Evolutionary conservation across 495 filamentous ascomycete species (phyloP).

Genomic region (Daldinia caldariorum): DNA sequence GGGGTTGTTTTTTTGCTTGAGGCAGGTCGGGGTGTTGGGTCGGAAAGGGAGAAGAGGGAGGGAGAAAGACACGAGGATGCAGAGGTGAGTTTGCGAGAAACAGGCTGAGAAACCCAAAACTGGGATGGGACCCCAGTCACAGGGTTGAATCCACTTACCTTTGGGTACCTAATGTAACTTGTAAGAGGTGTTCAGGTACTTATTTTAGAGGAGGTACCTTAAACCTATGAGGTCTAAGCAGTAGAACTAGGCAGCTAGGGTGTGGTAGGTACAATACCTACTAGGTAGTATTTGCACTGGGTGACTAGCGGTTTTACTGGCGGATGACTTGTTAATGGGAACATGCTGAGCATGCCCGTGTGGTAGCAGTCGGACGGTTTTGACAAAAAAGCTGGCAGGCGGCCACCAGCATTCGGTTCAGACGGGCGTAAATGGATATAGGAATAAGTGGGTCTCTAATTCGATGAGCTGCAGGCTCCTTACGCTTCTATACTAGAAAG

Average conservation of each 20-base stretch:
- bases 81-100: constrained; percentile 33
- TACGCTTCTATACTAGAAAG: constrained; percentile 34
- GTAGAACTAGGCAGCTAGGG: too few species aligned
- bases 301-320: constrained; percentile 25
- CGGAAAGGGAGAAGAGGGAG: constrained; percentile 34
- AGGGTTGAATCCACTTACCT: neutral
- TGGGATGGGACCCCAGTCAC: constrained; percentile 13
- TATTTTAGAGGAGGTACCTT: neutral
- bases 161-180: constrained; percentile 10
- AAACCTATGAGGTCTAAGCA: too few species aligned
- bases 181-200: too few species aligned
- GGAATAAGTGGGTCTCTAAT: constrained; percentile 33
- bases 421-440: constrained; percentile 13
- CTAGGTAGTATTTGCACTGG: constrained; percentile 21
- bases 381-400: constrained; percentile 15
- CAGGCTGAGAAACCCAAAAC: constrained; percentile 18
- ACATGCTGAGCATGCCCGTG: constrained; percentile 8
- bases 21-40: constrained; percentile 37
- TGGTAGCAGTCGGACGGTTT: constrained; percentile 17
- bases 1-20: constrained; percentile 44
- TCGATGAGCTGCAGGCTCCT: constrained; percentile 34
- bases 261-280: too few species aligned
- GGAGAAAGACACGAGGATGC: constrained; percentile 36
- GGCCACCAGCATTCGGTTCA: neutral
- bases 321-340: constrained; percentile 34